Evolutionary conservation across 2,329 filamentous ascomycete species (phyloP), one percentile per base, ranked within the genome.

Genomic region (Fusarium brevicatenulatum): DNA sequence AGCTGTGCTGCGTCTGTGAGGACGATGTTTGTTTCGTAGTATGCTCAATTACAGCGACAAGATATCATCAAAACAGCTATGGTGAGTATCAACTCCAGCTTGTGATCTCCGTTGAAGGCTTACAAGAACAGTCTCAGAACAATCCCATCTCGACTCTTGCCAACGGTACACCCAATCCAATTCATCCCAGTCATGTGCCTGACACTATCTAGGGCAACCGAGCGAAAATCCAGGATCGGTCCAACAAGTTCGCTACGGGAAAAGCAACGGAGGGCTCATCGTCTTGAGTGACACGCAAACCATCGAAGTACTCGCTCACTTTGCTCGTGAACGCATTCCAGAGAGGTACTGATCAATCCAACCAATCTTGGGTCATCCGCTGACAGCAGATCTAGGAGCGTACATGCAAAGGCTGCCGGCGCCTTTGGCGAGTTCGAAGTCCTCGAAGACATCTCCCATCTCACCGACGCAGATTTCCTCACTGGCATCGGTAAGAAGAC

Each of bases 311-410:
- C 80, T 90, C 2, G 85, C 88, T 7, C 88, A 90, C 73, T 90
- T 90, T 74, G 83, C 85, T n/a, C 83, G 88, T 6, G 88, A 90
- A 75, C 81, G 88, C 13, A 90, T 90, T 59, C 88, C 88, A 0
- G 89, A 90, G 73, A 79, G 87, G 76, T 78, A 66, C 23, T 12
- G 4, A 0, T 4, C 0, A 5, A 16, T 13, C 34, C 9, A 0
- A 3, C 2, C 5, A 7, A 13, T 1, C 5, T 8, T 4, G 19
- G 7, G 0, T 2, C 9, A n/a, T 39, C 9, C 7, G 15, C 50
- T 54, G 12, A 53, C 19, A 1, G 7, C 4, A 13, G 2, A 21
- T 5, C 1, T 1, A 68, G 68, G 19, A 70, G 68, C 16, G 68
- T 70, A 0, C 68, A 70, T 9, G 68, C 68, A 23, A 70, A 70